Base-by-base conservation (phyloP, 176 grass and related monocot species). In the Bonia amplexicaulis region DNA sequence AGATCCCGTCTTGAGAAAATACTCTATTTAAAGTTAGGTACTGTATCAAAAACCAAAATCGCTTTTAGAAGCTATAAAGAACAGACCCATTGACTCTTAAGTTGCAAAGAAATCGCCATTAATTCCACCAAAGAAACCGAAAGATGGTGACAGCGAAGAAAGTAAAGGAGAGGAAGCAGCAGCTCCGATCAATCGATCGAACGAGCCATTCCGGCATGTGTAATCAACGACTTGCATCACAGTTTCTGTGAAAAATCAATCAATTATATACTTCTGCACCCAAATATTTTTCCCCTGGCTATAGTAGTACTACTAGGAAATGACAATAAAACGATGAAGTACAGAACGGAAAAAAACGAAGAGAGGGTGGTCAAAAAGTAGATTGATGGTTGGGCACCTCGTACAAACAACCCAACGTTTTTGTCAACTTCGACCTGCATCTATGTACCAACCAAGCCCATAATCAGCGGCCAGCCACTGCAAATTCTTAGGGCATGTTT, bases 401-500 rank as follows among this genome's bases (percentile, higher is more conserved):
- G 48, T 33, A 48, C 71, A 75, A 70, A 70, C 53, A 25, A 7
- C 71, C n/a, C 26, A 39, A 59, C 72, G 61, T 42, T 71, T 71
- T 69, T 77, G 52, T 49, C 79, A 82, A 70, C 62, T 59, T 20
- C 37, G 63, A 25, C 47, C 37, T 71, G 54, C 66, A 52, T 80
- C 4, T 31, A 57, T 77, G 71, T 40, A 66, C 74, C 68, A 87
- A 73, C 73, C 80, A 40, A 60, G 42, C 76, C 69, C 42, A 35
- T 39, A 46, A 68, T 57, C 67, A 59, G 41, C 41, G 41, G 20
- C 12, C 51, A 57, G 25, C 68, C 45, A 57, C 85, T 52, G 67
- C 77, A 19, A 73, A 49, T 35, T 68, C 73, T 29, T 59, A 45
- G 7, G 41, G 7, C 7, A 42, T 42, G 8, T 42, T 42, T 42